Conservation (phyloP, 2,329 filamentous ascomycete genomes). For the Thermomyces lanuginosus region DNA sequence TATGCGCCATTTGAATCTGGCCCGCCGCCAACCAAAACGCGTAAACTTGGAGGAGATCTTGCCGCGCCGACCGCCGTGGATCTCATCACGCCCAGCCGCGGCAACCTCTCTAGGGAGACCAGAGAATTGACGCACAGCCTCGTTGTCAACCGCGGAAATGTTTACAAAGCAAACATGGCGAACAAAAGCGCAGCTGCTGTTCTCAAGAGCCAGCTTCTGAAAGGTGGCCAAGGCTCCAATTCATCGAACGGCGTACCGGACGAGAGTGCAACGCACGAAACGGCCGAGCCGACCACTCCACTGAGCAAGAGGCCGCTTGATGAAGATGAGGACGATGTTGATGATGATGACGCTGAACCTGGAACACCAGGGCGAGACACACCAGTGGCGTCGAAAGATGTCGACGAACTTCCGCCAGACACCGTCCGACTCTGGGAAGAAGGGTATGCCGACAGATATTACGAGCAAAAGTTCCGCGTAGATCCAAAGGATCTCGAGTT, state of each 20-base stretch:
- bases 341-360: conserved; percentile 36
- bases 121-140: conserved; percentile 66
- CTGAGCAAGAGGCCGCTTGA: conserved; percentile 50
- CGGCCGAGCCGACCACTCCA: conserved; percentile 14
- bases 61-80: conserved; percentile 34
- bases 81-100: conserved; percentile 40
- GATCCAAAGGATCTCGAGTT: conserved; percentile 69
- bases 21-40: conserved; percentile 9
- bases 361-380: conserved; percentile 35
- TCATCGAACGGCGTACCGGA: conserved; percentile 11
- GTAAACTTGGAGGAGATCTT: conserved; percentile 14
- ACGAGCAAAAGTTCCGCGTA: conserved; percentile 87
- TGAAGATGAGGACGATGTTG: conserved; percentile 46
- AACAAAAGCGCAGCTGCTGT: conserved; percentile 92
- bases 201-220: conserved; percentile 62
- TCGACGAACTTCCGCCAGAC: conserved; percentile 54
- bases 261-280: conserved; percentile 13
- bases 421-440: conserved; percentile 86
- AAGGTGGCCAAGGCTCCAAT: conserved; percentile 15
- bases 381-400: conserved; percentile 33
- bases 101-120: conserved; percentile 39
- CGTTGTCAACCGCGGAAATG: conserved; percentile 56
- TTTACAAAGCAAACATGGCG: conserved; percentile 55
- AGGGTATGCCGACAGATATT: conserved; percentile 89
- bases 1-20: conserved; percentile 25